Percentiles rank a stretch among this genome's conserved stretches.
Conservation (phyloP, 306 rosid species). For the Albizia julibrissin region DNA sequence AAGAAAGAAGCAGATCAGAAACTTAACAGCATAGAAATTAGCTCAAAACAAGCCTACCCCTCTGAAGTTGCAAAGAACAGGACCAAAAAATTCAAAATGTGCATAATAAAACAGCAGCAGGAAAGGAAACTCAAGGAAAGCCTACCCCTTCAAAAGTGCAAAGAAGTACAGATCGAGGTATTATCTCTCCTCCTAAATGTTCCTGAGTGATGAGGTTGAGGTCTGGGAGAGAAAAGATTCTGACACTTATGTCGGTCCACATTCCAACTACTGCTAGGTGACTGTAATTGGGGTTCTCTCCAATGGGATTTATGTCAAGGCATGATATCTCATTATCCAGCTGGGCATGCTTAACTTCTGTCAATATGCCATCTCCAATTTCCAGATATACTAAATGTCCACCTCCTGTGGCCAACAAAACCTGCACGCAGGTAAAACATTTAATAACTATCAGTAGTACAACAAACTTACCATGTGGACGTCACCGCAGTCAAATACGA, state of each 20-base stretch:
- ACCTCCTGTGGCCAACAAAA: slow-evolving; percentile 95
- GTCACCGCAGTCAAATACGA: neutral
- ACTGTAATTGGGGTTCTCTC: slow-evolving; percentile 77
- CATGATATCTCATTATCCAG: slow-evolving; percentile 94
- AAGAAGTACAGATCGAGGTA: slow-evolving; percentile 99
- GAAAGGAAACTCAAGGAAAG: slow-evolving; percentile 24
- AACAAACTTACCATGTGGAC: neutral
- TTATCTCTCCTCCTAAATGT: slow-evolving; percentile 94
- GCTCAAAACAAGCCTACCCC: neutral
- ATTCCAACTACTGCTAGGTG: slow-evolving; percentile 95
- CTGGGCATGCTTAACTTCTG: slow-evolving; percentile 61
- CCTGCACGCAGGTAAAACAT: slow-evolving; percentile 57
- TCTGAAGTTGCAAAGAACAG: neutral
- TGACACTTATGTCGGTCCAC: slow-evolving; percentile 98
- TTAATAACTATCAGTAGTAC: slow-evolving; percentile 13
- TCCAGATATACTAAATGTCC: slow-evolving; percentile 87
- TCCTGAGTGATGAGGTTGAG: slow-evolving; percentile 87
- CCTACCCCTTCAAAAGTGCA: slow-evolving; percentile 98
- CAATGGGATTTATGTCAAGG: slow-evolving; percentile 95
- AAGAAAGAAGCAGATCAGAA: neutral
- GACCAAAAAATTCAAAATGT: neutral
- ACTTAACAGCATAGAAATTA: neutral
- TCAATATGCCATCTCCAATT: slow-evolving; percentile 79
- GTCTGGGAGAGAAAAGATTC: slow-evolving; percentile 86
- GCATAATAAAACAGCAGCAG: neutral